These are phyloP conservation scores for Colletotrichum neosansevieriae DNA, from an alignment of 2,329 filamentous ascomycete species.

Conservation along the genomic window DNA sequence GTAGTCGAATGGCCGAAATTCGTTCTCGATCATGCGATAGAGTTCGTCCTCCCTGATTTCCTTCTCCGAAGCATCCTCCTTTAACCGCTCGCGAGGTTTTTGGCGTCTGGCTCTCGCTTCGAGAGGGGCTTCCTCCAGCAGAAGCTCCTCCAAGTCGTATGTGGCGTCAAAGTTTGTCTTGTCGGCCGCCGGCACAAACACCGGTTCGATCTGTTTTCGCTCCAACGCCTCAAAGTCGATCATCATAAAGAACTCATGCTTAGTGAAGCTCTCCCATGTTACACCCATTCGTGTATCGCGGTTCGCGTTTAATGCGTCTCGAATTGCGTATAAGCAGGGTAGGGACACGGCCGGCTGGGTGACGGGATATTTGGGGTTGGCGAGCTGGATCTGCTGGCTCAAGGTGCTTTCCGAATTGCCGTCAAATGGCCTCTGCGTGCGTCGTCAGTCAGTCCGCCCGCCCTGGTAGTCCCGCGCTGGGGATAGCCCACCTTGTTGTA, in stretches of 20 bases:
- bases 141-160: conserved; percentile 93
- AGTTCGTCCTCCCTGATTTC: conserved; percentile 96
- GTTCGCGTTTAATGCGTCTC: conserved; percentile 84
- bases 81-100: conserved; percentile 90
- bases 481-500: conserved; percentile 85
- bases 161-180: conserved; percentile 99
- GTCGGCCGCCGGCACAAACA: conserved; percentile 93
- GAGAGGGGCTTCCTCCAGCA: conserved; percentile 93
- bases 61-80: conserved; percentile 93
- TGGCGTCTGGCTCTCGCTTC: conserved; percentile 93
- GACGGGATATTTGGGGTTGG: conserved; percentile 88
- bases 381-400: conserved; percentile 83
- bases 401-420: conserved; percentile 86
- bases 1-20: conserved; percentile 97
- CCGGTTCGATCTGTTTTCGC: conserved; percentile 87
- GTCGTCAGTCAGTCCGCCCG: conserved; percentile 48
- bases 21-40: conserved; percentile 91
- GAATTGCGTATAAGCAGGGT: conserved; percentile 89
- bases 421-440: conserved; percentile 85
- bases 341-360: conserved; percentile 92
- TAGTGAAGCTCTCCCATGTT: conserved; percentile 85
- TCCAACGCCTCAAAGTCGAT: conserved; percentile 89
- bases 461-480: background rate
- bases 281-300: conserved; percentile 85
- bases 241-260: conserved; percentile 88